Conservation (phyloP, 495 filamentous ascomycete species). For the Parachaetomium inaequale region DNA sequence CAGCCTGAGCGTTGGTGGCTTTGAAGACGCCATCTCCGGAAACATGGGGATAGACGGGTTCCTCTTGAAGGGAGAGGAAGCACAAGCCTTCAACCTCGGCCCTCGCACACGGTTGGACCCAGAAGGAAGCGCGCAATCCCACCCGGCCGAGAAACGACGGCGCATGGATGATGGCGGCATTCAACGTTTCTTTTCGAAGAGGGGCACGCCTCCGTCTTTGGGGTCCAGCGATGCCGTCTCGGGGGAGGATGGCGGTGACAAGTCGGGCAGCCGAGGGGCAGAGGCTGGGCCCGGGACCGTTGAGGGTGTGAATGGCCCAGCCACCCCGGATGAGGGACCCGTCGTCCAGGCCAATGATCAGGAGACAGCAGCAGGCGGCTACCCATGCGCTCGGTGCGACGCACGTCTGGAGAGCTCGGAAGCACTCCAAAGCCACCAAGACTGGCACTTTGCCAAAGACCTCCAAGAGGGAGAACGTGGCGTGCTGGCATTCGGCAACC, state of each 20-base stretch:
- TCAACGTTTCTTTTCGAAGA: constrained; percentile 55
- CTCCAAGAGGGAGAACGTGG: constrained; percentile 59
- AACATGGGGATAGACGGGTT: constrained; percentile 86
- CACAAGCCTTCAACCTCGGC: constrained; percentile 44
- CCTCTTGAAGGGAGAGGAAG: constrained; percentile 72
- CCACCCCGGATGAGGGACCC: constrained; percentile 18
- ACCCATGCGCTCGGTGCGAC: constrained; percentile 65
- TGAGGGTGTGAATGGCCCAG: constrained; percentile 9
- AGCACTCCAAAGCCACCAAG: constrained; percentile 72
- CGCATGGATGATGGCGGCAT: constrained; percentile 51
- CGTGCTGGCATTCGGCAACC: constrained; percentile 41
- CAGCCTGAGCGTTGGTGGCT: constrained; percentile 79
- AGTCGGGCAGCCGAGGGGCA: constrained; percentile 23
- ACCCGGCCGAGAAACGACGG: constrained; percentile 50
- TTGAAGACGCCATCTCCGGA: constrained; percentile 79
- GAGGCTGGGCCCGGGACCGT: constrained; percentile 10
- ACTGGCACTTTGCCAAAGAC: constrained; percentile 95
- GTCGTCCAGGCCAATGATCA: constrained; percentile 25
- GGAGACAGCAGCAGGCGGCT: constrained; percentile 41
- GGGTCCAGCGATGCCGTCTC: constrained; percentile 29
- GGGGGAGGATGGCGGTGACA: constrained; percentile 24
- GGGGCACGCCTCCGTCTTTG: constrained; percentile 29
- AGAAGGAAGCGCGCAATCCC: constrained; percentile 29
- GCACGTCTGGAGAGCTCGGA: constrained; percentile 49
- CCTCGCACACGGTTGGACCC: constrained; percentile 18